Conservation (phyloP, 208 protist species). For the Porcisia deanei region DNA sequence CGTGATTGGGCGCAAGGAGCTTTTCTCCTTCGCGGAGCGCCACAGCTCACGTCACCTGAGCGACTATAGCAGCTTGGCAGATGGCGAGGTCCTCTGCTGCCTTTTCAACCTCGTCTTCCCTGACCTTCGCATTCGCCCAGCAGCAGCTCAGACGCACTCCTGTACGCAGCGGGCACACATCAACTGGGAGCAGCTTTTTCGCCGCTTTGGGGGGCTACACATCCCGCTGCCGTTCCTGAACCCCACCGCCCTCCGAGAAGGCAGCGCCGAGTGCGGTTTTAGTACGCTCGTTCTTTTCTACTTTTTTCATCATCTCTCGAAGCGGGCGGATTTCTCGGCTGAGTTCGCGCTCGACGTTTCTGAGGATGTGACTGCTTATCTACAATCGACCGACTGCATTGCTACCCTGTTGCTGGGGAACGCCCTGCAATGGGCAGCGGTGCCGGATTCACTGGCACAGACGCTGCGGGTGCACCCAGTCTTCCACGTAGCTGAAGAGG, state of each 20-base stretch:
- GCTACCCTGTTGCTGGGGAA: constrained; percentile 61
- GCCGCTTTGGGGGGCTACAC: constrained; percentile 41
- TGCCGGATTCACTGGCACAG: constrained; percentile 48
- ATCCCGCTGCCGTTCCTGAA: constrained; percentile 60
- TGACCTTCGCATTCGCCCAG: constrained; percentile 43
- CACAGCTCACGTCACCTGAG: constrained; percentile 48
- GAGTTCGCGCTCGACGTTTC: constrained; percentile 80
- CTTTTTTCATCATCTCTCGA: constrained; percentile 75
- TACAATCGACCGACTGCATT: constrained; percentile 82
- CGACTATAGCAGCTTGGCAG: constrained; percentile 60
- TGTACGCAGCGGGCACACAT: constrained; percentile 44
- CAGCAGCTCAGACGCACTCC: constrained; percentile 64
- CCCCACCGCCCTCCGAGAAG: constrained; percentile 33
- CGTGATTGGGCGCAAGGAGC: constrained; percentile 71
- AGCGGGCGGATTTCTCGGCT: constrained; percentile 68
- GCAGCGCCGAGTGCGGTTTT: constrained; percentile 58
- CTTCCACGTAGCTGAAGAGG: constrained; percentile 28
- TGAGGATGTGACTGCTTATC: constrained; percentile 50
- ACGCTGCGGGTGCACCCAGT: constrained; percentile 33
- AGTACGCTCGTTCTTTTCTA: constrained; percentile 79
- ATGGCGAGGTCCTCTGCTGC: constrained; percentile 61
- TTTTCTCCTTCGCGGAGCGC: constrained; percentile 84
- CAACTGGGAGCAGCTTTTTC: constrained; percentile 69
- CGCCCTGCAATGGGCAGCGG: constrained; percentile 43
- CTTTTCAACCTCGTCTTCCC: constrained; percentile 81